Conservation (phyloP, 305 asterid genomes). For the Rubia peregrina region DNA sequence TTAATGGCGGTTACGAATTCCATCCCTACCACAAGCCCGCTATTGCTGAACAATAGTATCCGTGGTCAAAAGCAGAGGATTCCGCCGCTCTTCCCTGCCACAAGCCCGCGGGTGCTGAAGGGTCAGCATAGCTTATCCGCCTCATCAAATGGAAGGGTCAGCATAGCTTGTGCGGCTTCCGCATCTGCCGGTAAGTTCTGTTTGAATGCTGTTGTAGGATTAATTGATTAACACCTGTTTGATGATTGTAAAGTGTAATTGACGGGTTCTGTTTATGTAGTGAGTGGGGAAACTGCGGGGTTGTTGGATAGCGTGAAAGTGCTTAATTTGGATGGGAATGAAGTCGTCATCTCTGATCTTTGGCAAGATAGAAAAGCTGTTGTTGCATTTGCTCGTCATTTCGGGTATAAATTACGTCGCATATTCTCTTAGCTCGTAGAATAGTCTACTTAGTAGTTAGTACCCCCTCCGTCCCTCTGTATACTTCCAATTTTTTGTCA, state of each 20-base stretch:
- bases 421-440: background rate
- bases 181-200: constrained; percentile 14
- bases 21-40: background rate
- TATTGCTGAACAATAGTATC: background rate
- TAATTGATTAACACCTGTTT: background rate
- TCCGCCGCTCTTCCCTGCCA: background rate
- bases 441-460: too few species aligned
- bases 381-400: constrained; percentile 96
- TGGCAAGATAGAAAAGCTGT: constrained; percentile 95
- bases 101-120: background rate
- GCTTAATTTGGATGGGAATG: constrained; percentile 57
- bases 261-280: constrained; percentile 22
- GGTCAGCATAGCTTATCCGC: background rate
- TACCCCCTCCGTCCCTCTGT: background rate
- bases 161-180: constrained; percentile 4
- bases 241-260: constrained; percentile 17
- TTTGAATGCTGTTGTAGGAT: background rate
- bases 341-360: constrained; percentile 58
- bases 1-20: constrained; percentile 18
- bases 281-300: constrained; percentile 31
- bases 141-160: background rate
- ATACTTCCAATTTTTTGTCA: background rate
- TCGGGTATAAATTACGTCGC: constrained; percentile 45
- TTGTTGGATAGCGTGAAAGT: constrained; percentile 55
- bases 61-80: background rate